phyloP scores from a whole-genome alignment of 2,329 filamentous ascomycete species.

The Rasamsonia emersonii region DNA sequence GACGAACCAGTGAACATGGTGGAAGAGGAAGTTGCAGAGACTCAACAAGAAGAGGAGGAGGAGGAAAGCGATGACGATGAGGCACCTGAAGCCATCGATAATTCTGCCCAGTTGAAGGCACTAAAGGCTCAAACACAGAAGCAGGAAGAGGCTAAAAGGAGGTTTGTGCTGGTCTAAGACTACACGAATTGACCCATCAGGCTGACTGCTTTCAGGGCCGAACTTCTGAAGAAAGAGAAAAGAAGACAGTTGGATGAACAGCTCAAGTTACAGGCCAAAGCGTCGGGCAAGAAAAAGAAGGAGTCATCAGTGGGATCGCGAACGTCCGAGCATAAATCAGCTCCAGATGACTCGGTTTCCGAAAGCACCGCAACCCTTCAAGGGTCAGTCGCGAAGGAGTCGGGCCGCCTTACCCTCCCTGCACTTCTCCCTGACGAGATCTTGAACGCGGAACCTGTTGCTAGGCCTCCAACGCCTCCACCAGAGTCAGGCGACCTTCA shows the following conservation, averaged over 20 bases:
- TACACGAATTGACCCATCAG: no score
- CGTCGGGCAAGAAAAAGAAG: conserved; percentile 21
- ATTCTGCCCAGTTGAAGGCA: conserved; percentile 29
- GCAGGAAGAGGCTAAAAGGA: conserved; percentile 27
- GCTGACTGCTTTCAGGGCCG: conserved; percentile 20
- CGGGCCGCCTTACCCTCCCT: conserved; percentile 34
- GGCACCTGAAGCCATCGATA: conserved; percentile 35
- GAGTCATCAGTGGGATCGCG: conserved; percentile 8
- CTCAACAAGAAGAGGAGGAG: conserved; percentile 12
- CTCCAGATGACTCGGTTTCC: conserved; percentile 27
- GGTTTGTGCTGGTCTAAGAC: no score
- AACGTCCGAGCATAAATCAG: conserved; percentile 7
- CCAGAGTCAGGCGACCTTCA: conserved; percentile 19
- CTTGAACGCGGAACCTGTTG: conserved; percentile 37
- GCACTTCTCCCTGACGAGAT: conserved; percentile 45
- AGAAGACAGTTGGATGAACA: conserved; percentile 31
- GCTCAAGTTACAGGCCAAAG: conserved; percentile 31
- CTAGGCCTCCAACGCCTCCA: conserved; percentile 38
- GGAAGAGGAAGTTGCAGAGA: conserved; percentile 14
- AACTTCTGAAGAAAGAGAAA: conserved; percentile 31
- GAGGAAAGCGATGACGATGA: conserved; percentile 30
- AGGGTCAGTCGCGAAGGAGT: conserved; percentile 27
- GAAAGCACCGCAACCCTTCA: conserved; percentile 35
- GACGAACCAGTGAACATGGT: conserved; percentile 13
- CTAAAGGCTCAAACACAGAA: conserved; percentile 32